Percentiles rank a stretch among this genome's conserved stretches.
phyloP scores from a whole-genome alignment of 2,329 filamentous ascomycete species.

The Aspergillus nomiae region DNA sequence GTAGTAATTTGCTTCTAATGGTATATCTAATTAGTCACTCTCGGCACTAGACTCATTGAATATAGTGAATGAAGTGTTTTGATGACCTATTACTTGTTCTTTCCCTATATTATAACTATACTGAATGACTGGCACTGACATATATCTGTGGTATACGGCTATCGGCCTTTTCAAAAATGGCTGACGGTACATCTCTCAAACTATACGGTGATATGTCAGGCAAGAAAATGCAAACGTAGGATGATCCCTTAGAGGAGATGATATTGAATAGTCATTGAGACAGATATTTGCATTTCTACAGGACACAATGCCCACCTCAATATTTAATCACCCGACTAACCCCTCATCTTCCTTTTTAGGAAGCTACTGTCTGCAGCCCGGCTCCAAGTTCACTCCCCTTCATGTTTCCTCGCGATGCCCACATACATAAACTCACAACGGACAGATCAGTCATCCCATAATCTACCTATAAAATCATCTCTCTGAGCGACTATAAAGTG shows the following conservation, averaged over 20 bases:
- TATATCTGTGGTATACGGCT: too few species aligned
- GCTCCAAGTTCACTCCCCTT: not conserved
- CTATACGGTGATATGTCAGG: too few species aligned
- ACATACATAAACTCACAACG: not conserved
- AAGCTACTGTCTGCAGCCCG: not conserved
- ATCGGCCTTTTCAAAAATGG: too few species aligned
- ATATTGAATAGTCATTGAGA: not conserved
- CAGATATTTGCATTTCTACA: not conserved
- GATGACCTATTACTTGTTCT: too few species aligned
- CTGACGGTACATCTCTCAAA: too few species aligned
- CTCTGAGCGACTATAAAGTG: not conserved
- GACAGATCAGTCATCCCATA: not conserved
- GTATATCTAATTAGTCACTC: not conserved
- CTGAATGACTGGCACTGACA: too few species aligned
- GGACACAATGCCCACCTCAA: not conserved
- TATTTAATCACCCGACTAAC: not conserved
- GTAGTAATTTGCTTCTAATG: not conserved
- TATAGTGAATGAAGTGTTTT: not conserved
- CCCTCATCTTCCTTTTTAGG: not conserved
- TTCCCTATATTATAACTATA: too few species aligned
- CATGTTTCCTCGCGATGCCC: not conserved
- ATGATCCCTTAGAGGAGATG: not conserved
- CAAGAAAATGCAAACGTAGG: not conserved
- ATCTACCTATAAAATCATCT: not conserved
- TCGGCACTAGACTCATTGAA: not conserved